Evolutionary conservation across 768 basidiomycete species (phyloP).

Genomic region (Tricholoma sp.): DNA sequence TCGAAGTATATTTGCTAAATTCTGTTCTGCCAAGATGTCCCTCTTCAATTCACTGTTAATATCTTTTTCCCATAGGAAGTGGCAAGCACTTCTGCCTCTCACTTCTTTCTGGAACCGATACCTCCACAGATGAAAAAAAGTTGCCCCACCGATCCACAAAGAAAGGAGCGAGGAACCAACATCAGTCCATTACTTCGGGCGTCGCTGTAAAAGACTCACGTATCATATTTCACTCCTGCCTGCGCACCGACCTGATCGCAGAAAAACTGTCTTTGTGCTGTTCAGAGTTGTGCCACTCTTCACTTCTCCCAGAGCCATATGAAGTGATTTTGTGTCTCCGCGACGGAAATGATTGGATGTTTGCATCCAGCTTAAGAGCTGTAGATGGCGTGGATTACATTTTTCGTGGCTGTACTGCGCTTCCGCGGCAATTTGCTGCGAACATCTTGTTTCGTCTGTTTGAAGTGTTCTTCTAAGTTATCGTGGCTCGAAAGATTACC

Average conservation of each 20-base stretch:
- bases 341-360: neutral
- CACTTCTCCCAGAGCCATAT: neutral
- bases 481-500: neutral
- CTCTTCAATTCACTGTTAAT: neutral
- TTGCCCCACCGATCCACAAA: neutral
- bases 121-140: neutral
- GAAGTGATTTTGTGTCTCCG: neutral
- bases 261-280: neutral
- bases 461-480: neutral
- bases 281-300: neutral
- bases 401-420: constrained; percentile 12
- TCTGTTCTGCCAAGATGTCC: neutral
- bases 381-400: neutral
- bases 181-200: neutral
- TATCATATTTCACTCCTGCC: neutral
- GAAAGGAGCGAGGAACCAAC: neutral
- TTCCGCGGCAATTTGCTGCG: neutral
- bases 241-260: neutral
- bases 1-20: neutral
- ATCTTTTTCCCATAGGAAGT: neutral
- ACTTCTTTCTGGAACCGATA: neutral
- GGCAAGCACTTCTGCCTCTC: neutral
- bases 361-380: neutral
- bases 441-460: neutral
- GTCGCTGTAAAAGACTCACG: neutral